Evolutionary conservation across 768 basidiomycete genomes (phyloP).

Genomic region (Phaeotremella skinneri): DNA sequence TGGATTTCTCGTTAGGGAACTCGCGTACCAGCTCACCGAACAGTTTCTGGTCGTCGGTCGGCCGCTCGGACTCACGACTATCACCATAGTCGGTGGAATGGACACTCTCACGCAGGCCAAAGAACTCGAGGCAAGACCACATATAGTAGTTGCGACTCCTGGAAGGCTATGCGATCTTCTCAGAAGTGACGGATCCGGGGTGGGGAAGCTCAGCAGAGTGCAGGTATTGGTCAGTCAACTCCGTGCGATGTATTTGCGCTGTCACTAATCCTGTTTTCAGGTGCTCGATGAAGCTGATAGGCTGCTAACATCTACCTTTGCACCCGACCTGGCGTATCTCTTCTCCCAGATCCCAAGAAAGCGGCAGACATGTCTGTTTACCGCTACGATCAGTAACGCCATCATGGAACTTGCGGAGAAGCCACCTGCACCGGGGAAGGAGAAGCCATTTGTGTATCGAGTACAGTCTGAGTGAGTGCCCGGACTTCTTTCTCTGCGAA

Average conservation of each 20-base stretch:
- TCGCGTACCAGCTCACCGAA: conserved; percentile 95
- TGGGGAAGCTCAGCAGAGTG: conserved; percentile 76
- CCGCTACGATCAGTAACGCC: conserved; percentile 84
- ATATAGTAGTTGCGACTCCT: conserved; percentile 92
- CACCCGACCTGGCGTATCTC: conserved; percentile 74
- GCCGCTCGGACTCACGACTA: conserved; percentile 74
- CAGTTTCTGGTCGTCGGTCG: conserved; percentile 89
- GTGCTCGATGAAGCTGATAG: conserved; percentile 96
- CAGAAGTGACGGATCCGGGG: conserved; percentile 61
- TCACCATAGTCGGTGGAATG: conserved; percentile 95
- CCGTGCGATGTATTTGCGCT: not conserved
- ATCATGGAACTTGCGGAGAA: conserved; percentile 75
- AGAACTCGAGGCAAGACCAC: conserved; percentile 79
- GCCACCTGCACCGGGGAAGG: conserved; percentile 74
- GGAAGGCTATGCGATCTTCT: conserved; percentile 91
- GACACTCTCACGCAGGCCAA: conserved; percentile 94
- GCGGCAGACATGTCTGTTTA: conserved; percentile 95
- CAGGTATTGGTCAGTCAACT: conserved; percentile 69
- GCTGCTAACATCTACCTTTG: conserved; percentile 81
- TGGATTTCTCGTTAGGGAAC: too few relatives aligned
- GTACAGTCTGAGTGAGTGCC: conserved; percentile 71
- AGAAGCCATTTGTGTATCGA: conserved; percentile 79
- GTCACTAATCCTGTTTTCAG: conserved; percentile 53
- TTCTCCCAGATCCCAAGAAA: conserved; percentile 74
- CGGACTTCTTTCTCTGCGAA: not conserved